Conservation (phyloP, 441 rosid genomes). For the Bocquillonia castaneifolia region DNA sequence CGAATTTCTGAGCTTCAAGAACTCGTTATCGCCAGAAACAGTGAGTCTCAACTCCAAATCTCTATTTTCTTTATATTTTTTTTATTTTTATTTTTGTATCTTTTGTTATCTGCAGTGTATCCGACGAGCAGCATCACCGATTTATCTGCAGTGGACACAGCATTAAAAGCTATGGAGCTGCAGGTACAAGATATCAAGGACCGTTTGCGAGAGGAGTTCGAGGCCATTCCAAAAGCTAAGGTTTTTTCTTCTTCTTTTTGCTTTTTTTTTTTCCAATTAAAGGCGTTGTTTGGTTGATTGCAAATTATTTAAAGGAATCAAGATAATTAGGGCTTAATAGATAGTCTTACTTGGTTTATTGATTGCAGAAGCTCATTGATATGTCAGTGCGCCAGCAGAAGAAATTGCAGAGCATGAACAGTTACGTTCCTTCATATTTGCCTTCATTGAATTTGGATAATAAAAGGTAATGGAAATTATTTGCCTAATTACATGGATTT, state of each 20-base stretch:
- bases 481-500: background rate
- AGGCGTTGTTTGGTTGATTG: background rate
- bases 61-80: background rate
- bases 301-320: no score
- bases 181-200: conserved; percentile 74
- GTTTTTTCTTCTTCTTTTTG: conserved; percentile 22
- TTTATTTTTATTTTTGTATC: background rate
- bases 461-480: conserved; percentile 37
- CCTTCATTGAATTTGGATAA: conserved; percentile 40
- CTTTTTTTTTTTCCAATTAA: background rate
- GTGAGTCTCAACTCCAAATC: conserved; percentile 38
- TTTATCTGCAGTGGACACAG: conserved; percentile 57
- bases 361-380: conserved; percentile 66
- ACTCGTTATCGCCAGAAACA: conserved; percentile 85
- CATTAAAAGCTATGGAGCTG: conserved; percentile 75
- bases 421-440: conserved; percentile 43
- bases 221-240: conserved; percentile 82
- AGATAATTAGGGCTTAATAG: background rate
- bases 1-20: conserved; percentile 75
- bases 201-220: conserved; percentile 64
- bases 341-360: conserved; percentile 1
- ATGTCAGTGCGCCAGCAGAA: conserved; percentile 64
- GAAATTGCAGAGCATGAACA: conserved; percentile 62
- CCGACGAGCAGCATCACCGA: conserved; percentile 65
- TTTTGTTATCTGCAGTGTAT: conserved; percentile 43